Conservation (phyloP, 306 rosid genomes). For the Erythrophleum fordii region DNA sequence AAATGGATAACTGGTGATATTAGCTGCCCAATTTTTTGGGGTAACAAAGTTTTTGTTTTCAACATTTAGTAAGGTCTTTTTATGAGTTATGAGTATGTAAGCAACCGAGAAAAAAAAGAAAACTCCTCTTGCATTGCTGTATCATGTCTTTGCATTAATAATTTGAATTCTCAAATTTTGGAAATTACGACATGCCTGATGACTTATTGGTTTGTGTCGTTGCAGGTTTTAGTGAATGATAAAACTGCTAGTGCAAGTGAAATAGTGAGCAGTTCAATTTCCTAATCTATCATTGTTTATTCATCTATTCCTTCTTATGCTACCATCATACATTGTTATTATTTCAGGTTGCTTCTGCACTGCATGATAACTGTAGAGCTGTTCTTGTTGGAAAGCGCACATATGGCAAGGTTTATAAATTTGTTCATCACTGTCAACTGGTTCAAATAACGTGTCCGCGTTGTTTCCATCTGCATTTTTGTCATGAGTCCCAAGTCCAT, state of each 20-base stretch:
- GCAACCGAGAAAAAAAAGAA: not conserved
- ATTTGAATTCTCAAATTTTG: constrained; percentile 21
- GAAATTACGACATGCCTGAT: constrained; percentile 40
- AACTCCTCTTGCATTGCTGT: constrained; percentile 12
- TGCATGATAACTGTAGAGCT: constrained; percentile 94
- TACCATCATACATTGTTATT: constrained; percentile 13
- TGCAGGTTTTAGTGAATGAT: constrained; percentile 92
- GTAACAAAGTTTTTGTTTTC: constrained; percentile 1
- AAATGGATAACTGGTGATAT: constrained; percentile 8
- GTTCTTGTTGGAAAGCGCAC: constrained; percentile 96
- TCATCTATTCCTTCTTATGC: constrained; percentile 22
- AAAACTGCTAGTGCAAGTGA: constrained; percentile 98
- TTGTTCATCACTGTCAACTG: constrained; percentile 4
- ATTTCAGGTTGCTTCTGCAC: constrained; percentile 98
- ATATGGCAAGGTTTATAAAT: constrained; percentile 79
- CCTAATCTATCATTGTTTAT: constrained; percentile 38
- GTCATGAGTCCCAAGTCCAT: constrained; percentile 28
- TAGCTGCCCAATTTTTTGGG: not conserved
- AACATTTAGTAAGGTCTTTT: not conserved
- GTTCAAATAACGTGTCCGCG: constrained; percentile 21
- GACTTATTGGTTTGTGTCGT: constrained; percentile 35
- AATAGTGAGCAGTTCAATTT: constrained; percentile 72
- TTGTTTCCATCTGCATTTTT: constrained; percentile 5
- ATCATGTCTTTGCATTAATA: not conserved
- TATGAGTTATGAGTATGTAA: not conserved